Base-by-base conservation (phyloP, 306 rosid genomes). In the Glycine tomentella region DNA sequence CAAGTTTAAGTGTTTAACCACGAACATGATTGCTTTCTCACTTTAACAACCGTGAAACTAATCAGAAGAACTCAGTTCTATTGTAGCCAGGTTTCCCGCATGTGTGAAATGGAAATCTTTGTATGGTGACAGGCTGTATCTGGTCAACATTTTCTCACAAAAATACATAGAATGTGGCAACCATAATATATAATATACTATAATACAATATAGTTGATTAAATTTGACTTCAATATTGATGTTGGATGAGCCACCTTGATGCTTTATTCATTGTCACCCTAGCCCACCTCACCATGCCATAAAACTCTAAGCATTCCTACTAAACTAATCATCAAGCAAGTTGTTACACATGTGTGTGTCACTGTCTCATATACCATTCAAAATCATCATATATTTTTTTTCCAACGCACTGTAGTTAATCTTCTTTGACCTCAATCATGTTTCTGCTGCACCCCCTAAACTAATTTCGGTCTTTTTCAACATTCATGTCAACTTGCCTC, bases 401-500 rank as follows among this genome's bases (percentile, higher is more conserved):
- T 59, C 84, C 87, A 78, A 53, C 38, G 8, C 59, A 49, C 62
- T 49, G 36, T 76, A 44, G 74, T 56, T 48, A 58, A 52, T 76
- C 33, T 87, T 83, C 83, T 83, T 84, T 87, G 90, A 87, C 90
- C 74, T 76, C 82, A 69, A 72, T 73, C 78, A 77, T 86, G 67
- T 74, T 61, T 73, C 76, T 83, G 44, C 61, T 36, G 40, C 4
- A 36, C 40, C 40, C 52, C n/a, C 42, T 80, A 34, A 78, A 73
- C 82, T 59, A 61, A 74, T 81, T 61, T 53, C 42, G 0, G 85
- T 81, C 83, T 9, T 15, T 80, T 77, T 87, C 81, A 58, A 36
- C 46, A 52, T 48, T 53, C 52, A 14, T 67, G 85, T 81, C 85
- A 80, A 83, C 79, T 74, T 83, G 78, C 61, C 49, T 46, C 34